Evolutionary conservation across 2,329 filamentous ascomycete species (phyloP).

Genomic region (Bipolaris zeicola): DNA sequence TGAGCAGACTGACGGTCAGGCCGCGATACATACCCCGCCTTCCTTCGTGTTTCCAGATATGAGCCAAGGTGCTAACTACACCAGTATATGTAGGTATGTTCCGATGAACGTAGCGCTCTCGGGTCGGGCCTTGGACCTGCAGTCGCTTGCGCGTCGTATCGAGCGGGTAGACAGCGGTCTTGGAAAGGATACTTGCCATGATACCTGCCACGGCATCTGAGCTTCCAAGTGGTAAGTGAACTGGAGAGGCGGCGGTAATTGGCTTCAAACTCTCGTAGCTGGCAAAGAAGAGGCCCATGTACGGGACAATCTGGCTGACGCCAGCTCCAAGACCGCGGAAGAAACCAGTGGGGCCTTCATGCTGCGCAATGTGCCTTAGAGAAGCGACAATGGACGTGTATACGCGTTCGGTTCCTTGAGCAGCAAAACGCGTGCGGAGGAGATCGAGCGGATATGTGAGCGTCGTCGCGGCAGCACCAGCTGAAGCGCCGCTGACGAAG

Average conservation of each 20-base stretch:
- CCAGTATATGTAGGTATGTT: constrained; percentile 84
- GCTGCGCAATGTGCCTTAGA: constrained; percentile 70
- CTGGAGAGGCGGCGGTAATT: constrained; percentile 53
- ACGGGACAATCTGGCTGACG: constrained; percentile 86
- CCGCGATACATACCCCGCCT: constrained; percentile 83
- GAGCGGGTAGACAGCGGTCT: constrained; percentile 89
- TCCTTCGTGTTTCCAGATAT: constrained; percentile 76
- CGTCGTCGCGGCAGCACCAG: constrained; percentile 81
- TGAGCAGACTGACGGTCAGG: constrained; percentile 84
- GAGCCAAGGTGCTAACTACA: constrained; percentile 67
- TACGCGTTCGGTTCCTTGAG: constrained; percentile 81
- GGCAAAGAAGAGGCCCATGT: constrained; percentile 96
- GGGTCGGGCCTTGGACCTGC: constrained; percentile 91
- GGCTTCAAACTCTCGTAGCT: constrained; percentile 76
- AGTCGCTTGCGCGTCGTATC: constrained; percentile 91
- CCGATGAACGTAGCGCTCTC: constrained; percentile 76
- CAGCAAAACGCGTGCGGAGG: constrained; percentile 92
- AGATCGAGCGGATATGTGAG: constrained; percentile 92
- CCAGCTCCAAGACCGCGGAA: constrained; percentile 86
- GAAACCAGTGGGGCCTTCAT: constrained; percentile 80
- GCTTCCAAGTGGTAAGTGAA: constrained; percentile 70
- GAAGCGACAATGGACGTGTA: constrained; percentile 74
- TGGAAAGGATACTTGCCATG: constrained; percentile 77
- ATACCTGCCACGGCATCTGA: constrained; percentile 85
- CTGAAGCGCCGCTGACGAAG: constrained; percentile 81